Base-by-base conservation (phyloP, 2,329 filamentous ascomycete genomes). In the Diplodia mutila region DNA sequence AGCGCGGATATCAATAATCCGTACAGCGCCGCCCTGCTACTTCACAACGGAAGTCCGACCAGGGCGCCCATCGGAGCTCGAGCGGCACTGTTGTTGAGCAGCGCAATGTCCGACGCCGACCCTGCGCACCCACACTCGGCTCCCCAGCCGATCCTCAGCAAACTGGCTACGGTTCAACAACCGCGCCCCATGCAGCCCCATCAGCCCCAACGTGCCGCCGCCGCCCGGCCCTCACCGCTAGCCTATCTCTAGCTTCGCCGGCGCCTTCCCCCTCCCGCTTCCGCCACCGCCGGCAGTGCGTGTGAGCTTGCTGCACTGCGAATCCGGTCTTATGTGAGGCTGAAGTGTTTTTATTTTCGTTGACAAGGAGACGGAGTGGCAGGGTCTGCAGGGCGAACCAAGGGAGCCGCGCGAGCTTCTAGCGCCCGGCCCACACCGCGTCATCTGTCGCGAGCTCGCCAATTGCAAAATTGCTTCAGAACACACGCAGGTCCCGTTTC, bases 91-190 rank as follows among this genome's bases (percentile, higher is more conserved):
- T 54, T 65, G 61, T 65, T 65, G 61, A 65, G 61, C 49, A 54
- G 23, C 61, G 42, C 61, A 65, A 65, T 65, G 61, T 65, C 61
- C 61, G 61, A 65, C 18, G 59, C 59, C 59, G 59, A 63, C 59
- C 27, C 29, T 49, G 59, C 59, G 46, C 59, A 52, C 59, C 59
- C 51, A 54, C 49, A 25, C 61, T 54, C 61, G 61, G 61, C 61
- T 65, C 61, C 61, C 61, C 61, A 65, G 61, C 34, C 61, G 61
- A 65, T 65, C 61, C 61, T 65, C 61, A 53, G 39, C 61, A 65
- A 54, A 42, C 42, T 51, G 21, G 59, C 59, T 37, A 18, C 59
- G 46, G 61, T 65, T 65, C 59, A 63, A 63, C 61, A 54, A 65
- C 48, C 48, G 61, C 29, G 23, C 48, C 61, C 61, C 61, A 32